Percentiles rank a stretch among this genome's conserved stretches.
phyloP scores from a whole-genome alignment of 768 basidiomycete genomes.

The Trametes cubensis region DNA sequence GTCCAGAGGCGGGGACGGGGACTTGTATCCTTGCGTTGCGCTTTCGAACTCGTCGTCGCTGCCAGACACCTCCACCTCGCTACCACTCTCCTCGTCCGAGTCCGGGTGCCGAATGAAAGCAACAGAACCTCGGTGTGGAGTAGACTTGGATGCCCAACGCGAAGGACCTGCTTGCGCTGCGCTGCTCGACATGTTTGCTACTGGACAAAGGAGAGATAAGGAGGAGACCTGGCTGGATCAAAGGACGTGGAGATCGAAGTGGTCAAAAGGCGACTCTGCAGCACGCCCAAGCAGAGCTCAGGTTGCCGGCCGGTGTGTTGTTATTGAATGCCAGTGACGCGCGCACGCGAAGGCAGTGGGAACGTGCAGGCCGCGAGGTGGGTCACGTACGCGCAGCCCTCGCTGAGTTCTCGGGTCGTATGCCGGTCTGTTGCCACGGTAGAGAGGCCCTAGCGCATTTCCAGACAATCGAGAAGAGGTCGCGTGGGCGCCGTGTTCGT shows the following conservation, averaged over 20 bases:
- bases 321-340: neutral
- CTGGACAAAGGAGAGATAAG: neutral
- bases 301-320: neutral
- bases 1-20: conserved; percentile 1
- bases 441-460: neutral
- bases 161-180: conserved; percentile 26
- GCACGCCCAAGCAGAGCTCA: too few species aligned
- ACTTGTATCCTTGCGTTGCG: conserved; percentile 11
- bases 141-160: conserved; percentile 3
- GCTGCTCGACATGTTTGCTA: conserved; percentile 14
- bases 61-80: conserved; percentile 11
- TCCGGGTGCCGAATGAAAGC: neutral
- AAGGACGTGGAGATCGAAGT: too few species aligned
- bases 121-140: neutral
- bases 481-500: neutral
- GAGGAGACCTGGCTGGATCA: neutral
- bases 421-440: conserved; percentile 4
- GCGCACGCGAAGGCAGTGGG: neutral
- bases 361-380: conserved; percentile 14
- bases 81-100: conserved; percentile 16
- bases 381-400: conserved; percentile 6
- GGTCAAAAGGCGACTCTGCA: too few species aligned
- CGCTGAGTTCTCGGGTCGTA: neutral
- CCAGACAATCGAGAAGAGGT: neutral
- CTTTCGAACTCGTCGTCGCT: conserved; percentile 22